phyloP scores from a whole-genome alignment of 805 yeast genomes.

The Candida parachauliodes region DNA sequence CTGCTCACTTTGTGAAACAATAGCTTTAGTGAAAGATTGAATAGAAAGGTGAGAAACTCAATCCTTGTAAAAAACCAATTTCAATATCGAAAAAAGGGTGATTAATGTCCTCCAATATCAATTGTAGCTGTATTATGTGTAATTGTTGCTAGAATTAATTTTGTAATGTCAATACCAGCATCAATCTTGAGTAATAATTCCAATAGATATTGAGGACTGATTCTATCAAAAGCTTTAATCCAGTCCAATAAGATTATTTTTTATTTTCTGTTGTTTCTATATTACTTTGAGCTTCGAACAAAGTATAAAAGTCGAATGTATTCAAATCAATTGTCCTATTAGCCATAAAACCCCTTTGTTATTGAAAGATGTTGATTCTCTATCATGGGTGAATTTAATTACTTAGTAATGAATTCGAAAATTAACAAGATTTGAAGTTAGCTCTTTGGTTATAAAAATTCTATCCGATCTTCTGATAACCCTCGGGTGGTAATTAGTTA shows the following conservation, averaged over 20 bases:
- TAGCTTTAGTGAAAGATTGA: background rate
- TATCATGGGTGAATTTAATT: background rate
- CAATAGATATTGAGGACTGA: background rate
- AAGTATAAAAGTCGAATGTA: background rate
- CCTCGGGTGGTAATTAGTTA: background rate
- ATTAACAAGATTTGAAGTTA: background rate
- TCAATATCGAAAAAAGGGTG: background rate
- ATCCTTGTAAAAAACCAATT: background rate
- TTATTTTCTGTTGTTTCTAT: background rate
- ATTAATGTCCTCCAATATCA: background rate
- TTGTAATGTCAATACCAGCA: background rate
- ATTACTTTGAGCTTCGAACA: background rate
- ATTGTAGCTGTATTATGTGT: background rate
- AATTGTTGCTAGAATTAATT: background rate
- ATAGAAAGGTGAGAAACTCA: background rate
- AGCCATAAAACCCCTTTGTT: slow-evolving; percentile 1
- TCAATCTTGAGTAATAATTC: background rate
- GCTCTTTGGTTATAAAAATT: background rate
- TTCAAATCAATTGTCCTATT: background rate
- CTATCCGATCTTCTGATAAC: background rate
- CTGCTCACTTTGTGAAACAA: background rate
- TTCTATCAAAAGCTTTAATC: slow-evolving; percentile 1
- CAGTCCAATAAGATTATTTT: background rate
- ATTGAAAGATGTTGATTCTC: background rate
- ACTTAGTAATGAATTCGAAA: background rate